Conservation (phyloP, 2,329 filamentous ascomycete genomes). For the Ascochyta fabae region DNA sequence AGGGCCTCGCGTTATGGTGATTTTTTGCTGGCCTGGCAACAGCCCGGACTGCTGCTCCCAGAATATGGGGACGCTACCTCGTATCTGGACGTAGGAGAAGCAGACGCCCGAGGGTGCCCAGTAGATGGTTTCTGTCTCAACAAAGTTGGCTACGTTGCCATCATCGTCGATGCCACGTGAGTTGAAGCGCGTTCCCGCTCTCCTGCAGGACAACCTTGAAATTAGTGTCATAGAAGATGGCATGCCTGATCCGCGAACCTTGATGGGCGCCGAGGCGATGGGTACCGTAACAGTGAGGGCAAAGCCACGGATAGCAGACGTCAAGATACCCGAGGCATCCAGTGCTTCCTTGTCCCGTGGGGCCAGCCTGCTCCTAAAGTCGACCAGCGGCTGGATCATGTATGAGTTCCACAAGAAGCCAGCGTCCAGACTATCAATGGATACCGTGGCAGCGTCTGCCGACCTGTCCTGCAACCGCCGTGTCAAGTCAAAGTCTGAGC, state of each 20-base stretch:
- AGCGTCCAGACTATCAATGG: conserved; percentile 91
- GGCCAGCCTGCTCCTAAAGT: conserved; percentile 83
- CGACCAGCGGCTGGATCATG: conserved; percentile 92
- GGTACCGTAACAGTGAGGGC: conserved; percentile 87
- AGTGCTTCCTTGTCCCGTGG: conserved; percentile 76
- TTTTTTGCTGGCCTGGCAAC: conserved; percentile 92
- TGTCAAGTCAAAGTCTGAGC: conserved; percentile 96
- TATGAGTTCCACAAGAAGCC: conserved; percentile 98
- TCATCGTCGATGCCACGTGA: conserved; percentile 97
- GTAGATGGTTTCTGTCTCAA: conserved; percentile 95
- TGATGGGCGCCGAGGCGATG: conserved; percentile 73
- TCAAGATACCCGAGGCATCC: conserved; percentile 87
- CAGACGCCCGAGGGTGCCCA: conserved; percentile 79
- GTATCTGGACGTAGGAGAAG: conserved; percentile 92
- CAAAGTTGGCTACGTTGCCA: conserved; percentile 96
- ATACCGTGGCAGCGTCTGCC: conserved; percentile 77
- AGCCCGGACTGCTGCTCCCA: conserved; percentile 94
- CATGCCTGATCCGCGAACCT: conserved; percentile 69
- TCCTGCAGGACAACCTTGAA: conserved; percentile 85
- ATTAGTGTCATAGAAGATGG: conserved; percentile 88
- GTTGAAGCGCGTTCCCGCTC: conserved; percentile 95
- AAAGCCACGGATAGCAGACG: conserved; percentile 92
- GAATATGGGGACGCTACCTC: conserved; percentile 93
- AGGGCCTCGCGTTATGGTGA: conserved; percentile 83
- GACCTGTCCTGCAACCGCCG: conserved; percentile 90